phyloP scores from a whole-genome alignment of 106 monocot species.

The Apostasia ramifera region DNA sequence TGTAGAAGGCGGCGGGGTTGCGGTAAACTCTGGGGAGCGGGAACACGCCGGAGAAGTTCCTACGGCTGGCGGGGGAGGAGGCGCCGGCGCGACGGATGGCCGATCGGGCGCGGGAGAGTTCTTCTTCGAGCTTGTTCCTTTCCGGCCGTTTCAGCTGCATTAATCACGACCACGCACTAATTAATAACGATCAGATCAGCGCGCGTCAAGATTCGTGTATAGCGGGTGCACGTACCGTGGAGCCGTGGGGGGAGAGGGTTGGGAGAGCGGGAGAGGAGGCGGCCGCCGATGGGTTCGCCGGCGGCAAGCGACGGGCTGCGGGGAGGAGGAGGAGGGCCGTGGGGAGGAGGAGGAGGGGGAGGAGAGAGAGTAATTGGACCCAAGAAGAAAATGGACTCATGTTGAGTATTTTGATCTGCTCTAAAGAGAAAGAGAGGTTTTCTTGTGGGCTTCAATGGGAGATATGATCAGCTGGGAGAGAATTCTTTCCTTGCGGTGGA shows the following conservation, averaged over 20 bases:
- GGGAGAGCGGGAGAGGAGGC: background rate
- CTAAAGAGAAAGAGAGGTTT: too few relatives aligned
- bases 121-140: background rate
- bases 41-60: background rate
- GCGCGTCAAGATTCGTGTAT: background rate
- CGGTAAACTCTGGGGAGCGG: constrained; percentile 27
- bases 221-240: background rate
- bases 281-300: background rate
- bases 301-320: background rate
- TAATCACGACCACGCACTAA: background rate
- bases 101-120: constrained; percentile 13
- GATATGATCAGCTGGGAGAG: too few relatives aligned
- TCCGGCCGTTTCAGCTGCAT: background rate
- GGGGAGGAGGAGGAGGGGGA: constrained; percentile 9
- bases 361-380: background rate
- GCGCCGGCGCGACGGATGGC: constrained; percentile 13
- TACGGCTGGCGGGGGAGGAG: background rate
- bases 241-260: background rate
- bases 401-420: too few relatives aligned
- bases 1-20: constrained; percentile 34
- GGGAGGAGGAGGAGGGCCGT: constrained; percentile 4
- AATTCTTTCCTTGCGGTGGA: too few relatives aligned
- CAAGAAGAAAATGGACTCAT: background rate
- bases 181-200: background rate
- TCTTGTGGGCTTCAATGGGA: too few relatives aligned